Evolutionary conservation across 2,329 filamentous ascomycete species (phyloP).

Genomic region (Fusarium proliferatum): DNA sequence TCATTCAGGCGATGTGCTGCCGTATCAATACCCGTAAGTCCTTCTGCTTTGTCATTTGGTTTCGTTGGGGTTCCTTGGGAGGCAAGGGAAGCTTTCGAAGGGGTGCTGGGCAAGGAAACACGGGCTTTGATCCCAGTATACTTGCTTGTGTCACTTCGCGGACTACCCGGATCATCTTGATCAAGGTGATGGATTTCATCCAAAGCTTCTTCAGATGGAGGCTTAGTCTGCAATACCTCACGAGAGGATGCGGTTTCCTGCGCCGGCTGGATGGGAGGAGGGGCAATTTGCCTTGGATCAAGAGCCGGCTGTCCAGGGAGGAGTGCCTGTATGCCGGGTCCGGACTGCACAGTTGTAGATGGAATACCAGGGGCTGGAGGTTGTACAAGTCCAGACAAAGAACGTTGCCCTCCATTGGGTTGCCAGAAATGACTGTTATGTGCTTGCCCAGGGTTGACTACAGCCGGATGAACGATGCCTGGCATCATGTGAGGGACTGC

Average conservation of each 20-base stretch:
- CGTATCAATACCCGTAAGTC: neutral
- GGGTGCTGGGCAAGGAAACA: slow-evolving; percentile 38
- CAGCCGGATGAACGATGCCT: slow-evolving; percentile 15
- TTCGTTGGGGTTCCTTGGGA: neutral
- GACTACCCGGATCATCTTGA: neutral
- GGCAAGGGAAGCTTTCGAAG: slow-evolving; percentile 1
- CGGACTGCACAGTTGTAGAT: neutral
- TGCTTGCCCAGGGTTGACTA: slow-evolving; percentile 6
- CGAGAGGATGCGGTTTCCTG: neutral
- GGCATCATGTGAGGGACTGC: slow-evolving; percentile 3
- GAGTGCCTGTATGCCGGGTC: neutral
- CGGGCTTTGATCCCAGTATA: slow-evolving; percentile 24
- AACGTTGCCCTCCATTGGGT: slow-evolving; percentile 11
- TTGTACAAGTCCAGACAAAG: slow-evolving; percentile 9
- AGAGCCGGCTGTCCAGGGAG: neutral
- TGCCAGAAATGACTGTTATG: slow-evolving; percentile 4
- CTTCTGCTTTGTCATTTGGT: neutral
- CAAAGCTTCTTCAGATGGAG: slow-evolving; percentile 44
- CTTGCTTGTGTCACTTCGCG: slow-evolving; percentile 13
- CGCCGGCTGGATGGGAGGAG: neutral
- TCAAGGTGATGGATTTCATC: slow-evolving; percentile 7
- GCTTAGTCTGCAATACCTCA: slow-evolving; percentile 45
- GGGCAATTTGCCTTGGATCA: neutral
- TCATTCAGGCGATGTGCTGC: neutral
- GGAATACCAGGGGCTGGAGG: neutral